These are phyloP conservation scores for Diaporthe caulivora DNA, from an alignment of 2,329 filamentous ascomycete species.

Conservation along the genomic window DNA sequence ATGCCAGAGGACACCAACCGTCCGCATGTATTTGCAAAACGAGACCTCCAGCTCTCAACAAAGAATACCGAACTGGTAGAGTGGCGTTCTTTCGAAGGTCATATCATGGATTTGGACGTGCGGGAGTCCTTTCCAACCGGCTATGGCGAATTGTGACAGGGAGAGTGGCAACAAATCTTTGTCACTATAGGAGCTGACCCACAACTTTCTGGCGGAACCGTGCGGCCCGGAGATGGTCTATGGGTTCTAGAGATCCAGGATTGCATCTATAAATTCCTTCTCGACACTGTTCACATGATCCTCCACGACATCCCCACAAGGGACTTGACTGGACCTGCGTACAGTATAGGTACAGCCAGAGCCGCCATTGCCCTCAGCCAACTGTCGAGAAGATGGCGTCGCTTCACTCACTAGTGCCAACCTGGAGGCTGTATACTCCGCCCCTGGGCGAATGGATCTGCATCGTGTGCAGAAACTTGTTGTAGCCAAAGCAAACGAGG, in stretches of 20 bases:
- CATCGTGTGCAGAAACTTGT: neutral
- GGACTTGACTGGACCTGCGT: neutral
- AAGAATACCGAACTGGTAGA: no score
- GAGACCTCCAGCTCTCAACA: neutral
- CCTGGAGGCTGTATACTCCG: neutral
- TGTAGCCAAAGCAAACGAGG: neutral
- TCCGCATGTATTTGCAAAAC: neutral
- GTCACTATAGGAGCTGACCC: neutral
- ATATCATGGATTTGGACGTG: neutral
- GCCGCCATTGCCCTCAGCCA: neutral
- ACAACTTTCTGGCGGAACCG: fast-evolving
- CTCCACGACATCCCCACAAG: neutral
- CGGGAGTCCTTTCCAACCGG: neutral
- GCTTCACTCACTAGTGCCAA: neutral
- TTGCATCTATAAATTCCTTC: neutral
- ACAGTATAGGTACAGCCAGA: neutral
- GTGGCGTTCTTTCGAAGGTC: neutral
- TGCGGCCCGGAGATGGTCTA: neutral
- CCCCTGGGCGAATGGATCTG: neutral
- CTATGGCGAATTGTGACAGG: neutral
- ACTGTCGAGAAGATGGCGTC: neutral
- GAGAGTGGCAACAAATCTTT: fast-evolving
- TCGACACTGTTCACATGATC: neutral
- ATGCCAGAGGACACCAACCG: neutral
- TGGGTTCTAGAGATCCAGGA: neutral